Percentiles rank a stretch among this genome's conserved stretches.
Evolutionary conservation across 805 yeast genomes (phyloP).

Genomic region (Tetrapisispora pingtungensis): DNA sequence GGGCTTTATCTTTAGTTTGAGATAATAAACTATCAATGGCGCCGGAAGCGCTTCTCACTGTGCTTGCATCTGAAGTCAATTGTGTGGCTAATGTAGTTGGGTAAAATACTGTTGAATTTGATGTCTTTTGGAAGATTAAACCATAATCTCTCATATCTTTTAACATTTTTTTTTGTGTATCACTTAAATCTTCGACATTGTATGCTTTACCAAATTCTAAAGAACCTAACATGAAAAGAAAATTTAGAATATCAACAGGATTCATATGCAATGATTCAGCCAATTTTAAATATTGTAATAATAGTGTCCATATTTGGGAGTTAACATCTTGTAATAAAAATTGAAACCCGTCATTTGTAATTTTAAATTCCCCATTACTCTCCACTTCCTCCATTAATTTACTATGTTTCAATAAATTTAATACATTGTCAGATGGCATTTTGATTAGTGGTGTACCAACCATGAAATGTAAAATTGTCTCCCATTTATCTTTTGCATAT

Average conservation of each 20-base stretch:
- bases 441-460: slow-evolving; percentile 76
- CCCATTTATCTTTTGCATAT: slow-evolving; percentile 88
- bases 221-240: slow-evolving; percentile 87
- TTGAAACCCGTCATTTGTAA: slow-evolving; percentile 90
- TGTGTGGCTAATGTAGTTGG: slow-evolving; percentile 89
- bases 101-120: slow-evolving; percentile 56
- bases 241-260: slow-evolving; percentile 89
- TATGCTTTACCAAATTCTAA: slow-evolving; percentile 85
- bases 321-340: slow-evolving; percentile 85
- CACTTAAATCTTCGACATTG: slow-evolving; percentile 56
- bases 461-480: slow-evolving; percentile 90
- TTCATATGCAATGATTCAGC: slow-evolving; percentile 83
- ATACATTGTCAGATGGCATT: slow-evolving; percentile 72
- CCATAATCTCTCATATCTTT: slow-evolving; percentile 90
- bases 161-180: slow-evolving; percentile 76
- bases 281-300: slow-evolving; percentile 77
- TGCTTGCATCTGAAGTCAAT: slow-evolving; percentile 72
- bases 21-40: slow-evolving; percentile 62
- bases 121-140: slow-evolving; percentile 59
- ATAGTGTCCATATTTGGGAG: slow-evolving; percentile 88
- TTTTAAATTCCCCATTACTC: slow-evolving; percentile 38
- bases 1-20: slow-evolving; percentile 14
- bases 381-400: slow-evolving; percentile 71
- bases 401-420: slow-evolving; percentile 64
- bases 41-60: slow-evolving; percentile 60